Evolutionary conservation across 768 basidiomycete genomes (phyloP), one percentile per base, ranked within the genome.

Genomic region (Royoungia palumana): DNA sequence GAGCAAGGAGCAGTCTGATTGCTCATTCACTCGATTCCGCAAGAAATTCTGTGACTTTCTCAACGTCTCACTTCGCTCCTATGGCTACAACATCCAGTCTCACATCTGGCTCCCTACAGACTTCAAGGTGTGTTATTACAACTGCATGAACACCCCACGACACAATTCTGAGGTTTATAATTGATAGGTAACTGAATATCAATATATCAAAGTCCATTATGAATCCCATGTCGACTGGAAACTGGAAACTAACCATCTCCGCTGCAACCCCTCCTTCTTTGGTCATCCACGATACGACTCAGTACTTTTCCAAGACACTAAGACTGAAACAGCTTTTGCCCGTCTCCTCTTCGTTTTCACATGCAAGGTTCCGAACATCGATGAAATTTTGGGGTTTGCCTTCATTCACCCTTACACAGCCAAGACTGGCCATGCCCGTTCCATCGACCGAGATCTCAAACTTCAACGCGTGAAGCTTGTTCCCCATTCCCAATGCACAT

Each of bases 201-300:
- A 32, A 6, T 66, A 50, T 35, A 45, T 71, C 27, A 62, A 54
- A 38, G 48, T 68, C 14, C 50, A 61, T 20, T 71, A 67, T 52
- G 57, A 50, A 13, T 69, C 61, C 0, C 42, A 25, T 2, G 47
- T 65, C 10, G 56, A 67, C 50, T 73, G 70, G 70, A 21, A 39
- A 9, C 21, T 53, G 17, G 47, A 46, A 4, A 59, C 54, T 1
- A 62, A 74, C 44, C 54, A 64, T 25, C 54, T 74, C 2, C 50
- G 53, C 2, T 68, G 61, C 24, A 25, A 25, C 24, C 24, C 24
- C 4, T 25, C 24, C 4, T 25, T 25, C 24, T 8, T 5, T 8
- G 8, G 24, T 5, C 4, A 25, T 5, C 8, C 24, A 25, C 24
- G 8, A 4, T 25, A 25, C 8, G 8, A 25, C 24, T 25, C 5